Evolutionary conservation across 176 grass and related monocot genomes (phyloP), one percentile per base, ranked within the genome.

Genomic region (Avena insularis): DNA sequence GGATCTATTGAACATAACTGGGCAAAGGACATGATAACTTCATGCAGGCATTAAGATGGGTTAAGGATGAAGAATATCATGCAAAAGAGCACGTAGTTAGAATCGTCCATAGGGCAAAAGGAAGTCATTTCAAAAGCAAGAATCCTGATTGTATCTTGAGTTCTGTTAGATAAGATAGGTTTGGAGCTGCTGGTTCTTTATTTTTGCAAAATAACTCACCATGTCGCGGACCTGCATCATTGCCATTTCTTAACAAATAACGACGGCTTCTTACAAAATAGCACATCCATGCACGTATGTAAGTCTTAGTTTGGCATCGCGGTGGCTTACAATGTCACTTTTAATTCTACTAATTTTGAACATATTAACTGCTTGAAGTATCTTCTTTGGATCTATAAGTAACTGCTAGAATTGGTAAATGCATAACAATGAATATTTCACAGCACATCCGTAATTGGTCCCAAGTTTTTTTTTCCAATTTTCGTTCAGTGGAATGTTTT

Each of bases 61-160:
- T 77, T 27, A 77, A 65, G 7, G 40, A 75, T 74, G 47, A 27
- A 82, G 12, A 63, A 75, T 75, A 51, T 20, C n/a, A 23, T 68
- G 62, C 12, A 17, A 50, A 83, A 68, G 35, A 29, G 1, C 12
- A 48, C 23, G n/a, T 51, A 35, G 49, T n/a, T 80, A 60, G 43
- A 78, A 68, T 58, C 25, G 13, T 60, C 11, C 36, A 70, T 47
- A 8, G 14, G 55, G 47, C 5, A 29, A 43, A 85, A 45, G 47
- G 21, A 48, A 48, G 50, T n/a, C 23, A 57, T 5, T 31, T 14
- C 0, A 63, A 69, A 86, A 79, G 35, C 63, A 86, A 60, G 51
- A 80, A 68, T 69, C 20, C 6, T 57, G 43, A 70, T 59, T 40
- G 16, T 58, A 79, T 78, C 72, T 85, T 62, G 9, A 77, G 66